Conservation (phyloP, 2,329 filamentous ascomycete genomes). For the Boeremia lycopersici region DNA sequence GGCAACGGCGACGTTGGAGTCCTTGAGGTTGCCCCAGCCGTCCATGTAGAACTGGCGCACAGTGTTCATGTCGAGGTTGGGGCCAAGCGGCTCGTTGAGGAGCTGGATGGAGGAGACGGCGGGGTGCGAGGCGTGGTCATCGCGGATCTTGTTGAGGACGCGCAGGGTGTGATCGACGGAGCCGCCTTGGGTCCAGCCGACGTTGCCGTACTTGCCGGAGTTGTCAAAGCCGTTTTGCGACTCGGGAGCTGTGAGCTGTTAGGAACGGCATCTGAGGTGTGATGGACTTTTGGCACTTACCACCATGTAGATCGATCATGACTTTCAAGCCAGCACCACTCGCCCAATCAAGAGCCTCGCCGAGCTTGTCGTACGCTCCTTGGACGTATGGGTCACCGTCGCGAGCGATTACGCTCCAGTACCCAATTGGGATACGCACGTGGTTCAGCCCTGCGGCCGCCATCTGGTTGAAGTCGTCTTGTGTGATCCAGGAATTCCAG, state of each 20-base stretch:
- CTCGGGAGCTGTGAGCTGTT: constrained; percentile 54
- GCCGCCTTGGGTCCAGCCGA: constrained; percentile 55
- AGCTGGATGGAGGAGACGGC: constrained; percentile 55
- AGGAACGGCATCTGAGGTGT: background rate
- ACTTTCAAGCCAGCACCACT: constrained; percentile 64
- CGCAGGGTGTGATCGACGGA: constrained; percentile 49
- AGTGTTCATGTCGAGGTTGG: constrained; percentile 49
- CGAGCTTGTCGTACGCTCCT: constrained; percentile 64
- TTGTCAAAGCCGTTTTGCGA: constrained; percentile 74
- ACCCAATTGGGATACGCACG: constrained; percentile 69
- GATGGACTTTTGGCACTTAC: constrained; percentile 47
- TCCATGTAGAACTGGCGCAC: constrained; percentile 56
- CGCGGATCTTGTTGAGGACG: constrained; percentile 55
- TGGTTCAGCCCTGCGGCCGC: constrained; percentile 65
- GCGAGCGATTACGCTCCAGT: constrained; percentile 64
- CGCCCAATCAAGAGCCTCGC: constrained; percentile 65
- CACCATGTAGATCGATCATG: constrained; percentile 71
- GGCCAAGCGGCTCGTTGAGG: constrained; percentile 56
- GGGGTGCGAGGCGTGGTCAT: constrained; percentile 53
- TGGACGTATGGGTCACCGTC: constrained; percentile 66
- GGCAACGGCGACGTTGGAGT: constrained; percentile 50
- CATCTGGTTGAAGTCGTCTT: constrained; percentile 62
- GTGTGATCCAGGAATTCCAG: constrained; percentile 64
- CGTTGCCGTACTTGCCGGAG: constrained; percentile 58
- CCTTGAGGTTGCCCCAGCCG: constrained; percentile 53